A percentile compares a stretch with the other conserved stretches of the same genome.
Conservation (phyloP, 176 grass and related monocot species). For the Lolium rigidum region DNA sequence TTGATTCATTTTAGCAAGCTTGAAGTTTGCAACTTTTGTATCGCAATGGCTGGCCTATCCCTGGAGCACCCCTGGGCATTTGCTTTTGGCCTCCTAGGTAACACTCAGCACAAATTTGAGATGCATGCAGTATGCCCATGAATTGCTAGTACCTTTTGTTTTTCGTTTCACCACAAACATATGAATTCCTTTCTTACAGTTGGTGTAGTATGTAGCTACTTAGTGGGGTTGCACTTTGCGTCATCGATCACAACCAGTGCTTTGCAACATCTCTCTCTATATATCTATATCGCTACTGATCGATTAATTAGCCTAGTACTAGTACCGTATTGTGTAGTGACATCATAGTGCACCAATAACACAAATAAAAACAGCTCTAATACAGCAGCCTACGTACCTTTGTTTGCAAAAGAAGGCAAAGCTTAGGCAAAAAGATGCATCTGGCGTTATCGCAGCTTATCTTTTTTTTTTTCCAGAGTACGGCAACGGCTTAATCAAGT, state of each 20-base stretch:
- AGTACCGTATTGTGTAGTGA: background rate
- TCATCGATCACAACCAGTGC: background rate
- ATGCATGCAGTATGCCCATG: background rate
- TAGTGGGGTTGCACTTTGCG: slow-evolving; percentile 6
- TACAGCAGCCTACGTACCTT: background rate
- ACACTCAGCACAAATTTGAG: background rate
- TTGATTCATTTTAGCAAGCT: slow-evolving; percentile 21
- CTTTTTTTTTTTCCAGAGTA: no score
- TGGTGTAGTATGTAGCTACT: background rate
- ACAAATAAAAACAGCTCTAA: slow-evolving; percentile 8
- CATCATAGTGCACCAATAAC: slow-evolving; percentile 36
- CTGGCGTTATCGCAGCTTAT: slow-evolving; percentile 10
- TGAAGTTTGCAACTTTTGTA: slow-evolving; percentile 18
- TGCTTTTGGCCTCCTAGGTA: slow-evolving; percentile 78
- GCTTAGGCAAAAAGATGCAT: slow-evolving; percentile 6
- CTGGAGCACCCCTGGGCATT: slow-evolving; percentile 72
- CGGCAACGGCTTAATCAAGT: background rate
- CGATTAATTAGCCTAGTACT: background rate
- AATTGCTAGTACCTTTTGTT: background rate
- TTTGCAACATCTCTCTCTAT: background rate
- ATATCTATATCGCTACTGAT: background rate
- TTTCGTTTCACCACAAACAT: background rate
- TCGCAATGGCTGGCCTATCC: slow-evolving; percentile 64
- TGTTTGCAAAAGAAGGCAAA: slow-evolving; percentile 23
- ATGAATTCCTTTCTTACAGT: background rate